Evolutionary conservation across 345 rosid species (phyloP).

Genomic region (Boechera retrofracta): DNA sequence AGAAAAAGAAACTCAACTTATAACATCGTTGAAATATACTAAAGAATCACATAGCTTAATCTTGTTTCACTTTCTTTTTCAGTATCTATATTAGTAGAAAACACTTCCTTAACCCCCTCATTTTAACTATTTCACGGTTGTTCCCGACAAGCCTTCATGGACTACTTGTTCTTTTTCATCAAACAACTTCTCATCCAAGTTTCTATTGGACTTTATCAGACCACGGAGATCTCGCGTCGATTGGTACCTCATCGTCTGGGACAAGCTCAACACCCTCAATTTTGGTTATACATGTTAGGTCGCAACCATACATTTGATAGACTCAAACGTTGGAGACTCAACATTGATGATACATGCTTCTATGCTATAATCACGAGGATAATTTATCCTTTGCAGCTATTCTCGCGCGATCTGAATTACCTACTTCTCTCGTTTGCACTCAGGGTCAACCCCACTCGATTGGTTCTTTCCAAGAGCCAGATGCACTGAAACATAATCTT

Average conservation of each 20-base stretch:
- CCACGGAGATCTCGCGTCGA: neutral
- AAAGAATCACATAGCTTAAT: too few relatives aligned
- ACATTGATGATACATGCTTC: neutral
- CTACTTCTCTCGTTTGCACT: neutral
- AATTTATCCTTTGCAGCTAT: neutral
- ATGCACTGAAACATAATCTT: neutral
- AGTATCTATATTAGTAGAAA: too few relatives aligned
- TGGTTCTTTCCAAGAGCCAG: neutral
- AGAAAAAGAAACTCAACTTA: neutral
- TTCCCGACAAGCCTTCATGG: too few relatives aligned
- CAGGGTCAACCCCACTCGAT: neutral
- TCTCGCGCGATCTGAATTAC: neutral
- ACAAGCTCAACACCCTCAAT: neutral
- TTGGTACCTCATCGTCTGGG: neutral
- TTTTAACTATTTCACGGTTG: too few relatives aligned
- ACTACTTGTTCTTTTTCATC: too few relatives aligned
- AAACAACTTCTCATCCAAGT: neutral
- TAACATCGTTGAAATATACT: neutral
- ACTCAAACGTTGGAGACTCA: neutral
- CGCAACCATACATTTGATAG: neutral
- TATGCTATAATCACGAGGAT: neutral
- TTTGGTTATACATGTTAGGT: neutral
- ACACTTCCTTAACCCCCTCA: too few relatives aligned
- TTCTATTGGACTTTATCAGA: too few relatives aligned
- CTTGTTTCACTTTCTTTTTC: too few relatives aligned